Evolutionary conservation across 1,284 basidiomycete species (phyloP).

Genomic region (Marasmius tenuissimus): DNA sequence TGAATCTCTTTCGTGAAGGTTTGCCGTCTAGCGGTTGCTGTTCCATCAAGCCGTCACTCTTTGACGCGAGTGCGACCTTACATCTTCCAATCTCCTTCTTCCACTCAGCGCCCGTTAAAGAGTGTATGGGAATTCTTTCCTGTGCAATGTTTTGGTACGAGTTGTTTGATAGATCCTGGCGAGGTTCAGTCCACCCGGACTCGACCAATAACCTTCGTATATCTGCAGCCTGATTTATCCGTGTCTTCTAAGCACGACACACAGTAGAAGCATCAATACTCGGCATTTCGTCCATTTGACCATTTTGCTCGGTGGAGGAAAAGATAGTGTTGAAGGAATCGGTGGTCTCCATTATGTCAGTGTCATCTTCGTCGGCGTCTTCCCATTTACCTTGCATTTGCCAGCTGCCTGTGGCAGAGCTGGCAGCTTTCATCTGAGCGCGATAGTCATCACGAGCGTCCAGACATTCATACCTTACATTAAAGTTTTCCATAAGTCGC

Average conservation of each 20-base stretch:
- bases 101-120: not conserved
- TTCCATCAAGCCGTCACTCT: no score
- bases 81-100: not conserved
- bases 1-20: not conserved
- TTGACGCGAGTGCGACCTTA: no score
- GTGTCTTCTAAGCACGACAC: not conserved
- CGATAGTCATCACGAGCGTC: slow-evolving; percentile 24
- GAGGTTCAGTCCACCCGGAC: not conserved
- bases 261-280: not conserved
- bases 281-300: not conserved
- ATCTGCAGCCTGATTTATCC: not conserved
- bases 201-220: not conserved
- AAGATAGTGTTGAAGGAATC: no score
- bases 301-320: not conserved
- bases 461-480: slow-evolving; percentile 25
- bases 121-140: not conserved
- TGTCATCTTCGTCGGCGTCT: not conserved
- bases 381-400: not conserved
- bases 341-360: not conserved
- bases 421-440: slow-evolving; percentile 8
- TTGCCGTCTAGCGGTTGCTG: not conserved
- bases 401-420: not conserved
- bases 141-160: not conserved
- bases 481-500: slow-evolving; percentile 22
- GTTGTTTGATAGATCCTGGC: not conserved